phyloP scores from a whole-genome alignment of 2,329 filamentous ascomycete species.

The Venturia effusa region DNA sequence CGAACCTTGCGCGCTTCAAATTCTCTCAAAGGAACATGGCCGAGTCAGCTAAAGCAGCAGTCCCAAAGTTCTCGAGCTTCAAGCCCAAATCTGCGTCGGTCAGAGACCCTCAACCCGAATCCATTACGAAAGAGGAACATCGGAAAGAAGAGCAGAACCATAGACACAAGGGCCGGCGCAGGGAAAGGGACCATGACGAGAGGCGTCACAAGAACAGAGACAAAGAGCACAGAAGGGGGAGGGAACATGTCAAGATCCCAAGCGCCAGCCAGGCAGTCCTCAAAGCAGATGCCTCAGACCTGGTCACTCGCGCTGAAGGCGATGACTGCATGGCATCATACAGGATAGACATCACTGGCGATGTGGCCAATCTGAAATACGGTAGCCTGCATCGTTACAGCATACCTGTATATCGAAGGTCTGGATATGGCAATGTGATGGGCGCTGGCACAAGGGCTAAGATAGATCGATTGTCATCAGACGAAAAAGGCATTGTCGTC shows the following conservation, averaged over 20 bases:
- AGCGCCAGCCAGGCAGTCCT: neutral
- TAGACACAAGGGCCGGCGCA: neutral
- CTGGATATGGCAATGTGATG: slow-evolving; percentile 58
- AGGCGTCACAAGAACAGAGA: slow-evolving; percentile 3
- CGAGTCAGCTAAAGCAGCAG: slow-evolving; percentile 15
- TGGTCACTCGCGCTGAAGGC: slow-evolving; percentile 9
- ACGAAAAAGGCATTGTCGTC: slow-evolving; percentile 28
- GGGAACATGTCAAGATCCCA: neutral
- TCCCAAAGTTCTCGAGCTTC: slow-evolving; percentile 70
- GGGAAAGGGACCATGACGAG: neutral
- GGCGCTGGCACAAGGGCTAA: slow-evolving; percentile 50
- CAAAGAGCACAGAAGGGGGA: slow-evolving; percentile 10
- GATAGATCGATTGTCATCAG: slow-evolving; percentile 55
- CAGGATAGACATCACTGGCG: slow-evolving; percentile 62
- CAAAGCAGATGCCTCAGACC: neutral
- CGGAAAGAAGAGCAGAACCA: neutral
- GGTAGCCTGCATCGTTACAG: slow-evolving; percentile 61
- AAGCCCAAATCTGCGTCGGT: slow-evolving; percentile 33
- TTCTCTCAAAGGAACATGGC: neutral
- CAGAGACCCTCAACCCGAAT: neutral
- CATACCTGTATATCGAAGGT: slow-evolving; percentile 60
- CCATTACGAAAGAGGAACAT: neutral
- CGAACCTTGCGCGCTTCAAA: too few relatives aligned
- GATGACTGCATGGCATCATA: slow-evolving; percentile 33
- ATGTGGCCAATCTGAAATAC: slow-evolving; percentile 64